Evolutionary conservation across 805 yeast genomes (phyloP).

Genomic region (Ogataea glucozyma): DNA sequence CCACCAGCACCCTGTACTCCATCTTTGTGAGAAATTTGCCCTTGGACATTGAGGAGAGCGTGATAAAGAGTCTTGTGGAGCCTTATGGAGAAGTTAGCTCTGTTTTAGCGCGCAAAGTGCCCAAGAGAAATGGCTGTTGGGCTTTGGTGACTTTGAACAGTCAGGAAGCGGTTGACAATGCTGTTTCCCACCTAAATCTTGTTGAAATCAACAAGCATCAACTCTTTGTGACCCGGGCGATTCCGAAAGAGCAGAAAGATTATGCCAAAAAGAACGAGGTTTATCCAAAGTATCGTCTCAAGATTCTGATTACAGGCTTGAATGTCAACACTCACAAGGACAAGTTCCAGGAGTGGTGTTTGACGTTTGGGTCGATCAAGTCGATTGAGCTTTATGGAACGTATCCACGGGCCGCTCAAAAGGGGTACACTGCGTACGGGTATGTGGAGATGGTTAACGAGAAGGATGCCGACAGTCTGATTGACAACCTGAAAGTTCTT

Average conservation of each 20-base stretch:
- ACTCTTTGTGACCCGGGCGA: constrained; percentile 35
- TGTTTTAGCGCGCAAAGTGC: constrained; percentile 30
- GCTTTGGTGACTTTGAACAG: constrained; percentile 33
- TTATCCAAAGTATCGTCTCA: constrained; percentile 25
- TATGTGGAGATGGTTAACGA: constrained; percentile 33
- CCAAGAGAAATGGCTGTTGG: constrained; percentile 34
- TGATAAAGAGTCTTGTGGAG: constrained; percentile 28
- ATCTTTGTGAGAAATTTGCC: constrained; percentile 37
- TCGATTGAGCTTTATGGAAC: constrained; percentile 31
- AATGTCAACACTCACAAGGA: constrained; percentile 24
- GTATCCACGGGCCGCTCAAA: constrained; percentile 15
- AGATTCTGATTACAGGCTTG: constrained; percentile 30
- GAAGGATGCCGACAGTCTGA: constrained; percentile 27
- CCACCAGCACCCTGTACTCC: constrained; percentile 29
- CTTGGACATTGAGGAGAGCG: constrained; percentile 25
- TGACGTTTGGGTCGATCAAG: constrained; percentile 26
- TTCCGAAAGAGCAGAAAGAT: constrained; percentile 35
- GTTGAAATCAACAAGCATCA: constrained; percentile 32
- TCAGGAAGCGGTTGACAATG: constrained; percentile 28
- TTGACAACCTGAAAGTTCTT: constrained; percentile 22
- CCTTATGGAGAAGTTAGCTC: constrained; percentile 35
- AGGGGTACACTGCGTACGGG: constrained; percentile 31
- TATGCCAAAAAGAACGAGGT: constrained; percentile 24
- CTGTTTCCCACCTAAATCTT: constrained; percentile 29
- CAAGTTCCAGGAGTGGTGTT: constrained; percentile 30